A percentile compares a stretch with the other conserved stretches of the same genome.
Evolutionary conservation across 129 eudicot genomes (phyloP).

Genomic region (Escallonia rubra): DNA sequence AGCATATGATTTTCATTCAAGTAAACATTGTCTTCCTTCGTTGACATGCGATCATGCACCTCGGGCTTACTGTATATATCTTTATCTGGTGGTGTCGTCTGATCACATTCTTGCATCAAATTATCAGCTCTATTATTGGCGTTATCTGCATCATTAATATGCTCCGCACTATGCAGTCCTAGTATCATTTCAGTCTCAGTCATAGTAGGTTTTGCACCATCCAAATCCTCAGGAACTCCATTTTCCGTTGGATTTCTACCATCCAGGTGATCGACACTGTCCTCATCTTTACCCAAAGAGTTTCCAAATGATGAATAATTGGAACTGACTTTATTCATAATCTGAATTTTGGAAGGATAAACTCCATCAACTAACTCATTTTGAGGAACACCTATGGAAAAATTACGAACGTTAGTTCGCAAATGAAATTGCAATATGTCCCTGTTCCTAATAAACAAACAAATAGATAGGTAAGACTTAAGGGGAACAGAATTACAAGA

Average conservation of each 20-base stretch:
- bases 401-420: background rate
- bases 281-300: conserved; percentile 4
- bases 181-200: conserved; percentile 8
- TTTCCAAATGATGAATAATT: background rate
- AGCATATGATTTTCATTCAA: background rate
- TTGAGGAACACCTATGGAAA: conserved; percentile 22
- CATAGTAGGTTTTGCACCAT: background rate
- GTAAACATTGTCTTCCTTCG: conserved; percentile 1
- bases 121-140: conserved; percentile 14
- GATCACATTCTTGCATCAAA: conserved; percentile 30
- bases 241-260: conserved; percentile 11
- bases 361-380: conserved; percentile 37
- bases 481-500: conserved; percentile 14
- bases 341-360: conserved; percentile 12
- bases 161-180: conserved; percentile 11
- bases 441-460: background rate
- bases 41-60: background rate
- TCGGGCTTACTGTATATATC: conserved; percentile 20
- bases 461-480: background rate
- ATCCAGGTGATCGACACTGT: background rate
- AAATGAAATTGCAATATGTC: background rate
- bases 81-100: conserved; percentile 68
- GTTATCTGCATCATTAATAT: conserved; percentile 15
- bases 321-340: conserved; percentile 11
- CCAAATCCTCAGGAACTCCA: conserved; percentile 6